Conservation (phyloP, 2,329 filamentous ascomycete genomes). For the Colletotrichum australisinense region DNA sequence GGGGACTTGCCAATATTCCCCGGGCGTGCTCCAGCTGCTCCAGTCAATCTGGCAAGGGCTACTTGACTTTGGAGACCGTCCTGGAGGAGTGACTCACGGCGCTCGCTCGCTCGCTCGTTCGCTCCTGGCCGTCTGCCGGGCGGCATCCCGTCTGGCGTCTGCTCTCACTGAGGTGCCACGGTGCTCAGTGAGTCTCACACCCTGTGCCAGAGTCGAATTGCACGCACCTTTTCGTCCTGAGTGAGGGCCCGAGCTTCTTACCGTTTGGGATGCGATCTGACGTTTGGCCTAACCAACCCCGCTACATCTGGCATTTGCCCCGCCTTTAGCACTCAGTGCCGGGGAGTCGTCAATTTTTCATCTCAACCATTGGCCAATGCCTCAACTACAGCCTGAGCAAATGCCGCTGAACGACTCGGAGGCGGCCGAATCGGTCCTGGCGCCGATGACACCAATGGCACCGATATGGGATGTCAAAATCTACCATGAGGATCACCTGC, state of each 20-base stretch:
- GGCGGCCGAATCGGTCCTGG: not conserved
- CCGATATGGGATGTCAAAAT: constrained; percentile 7
- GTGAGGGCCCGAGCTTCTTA: constrained; percentile 27
- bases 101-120: constrained; percentile 1
- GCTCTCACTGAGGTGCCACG: too few relatives aligned
- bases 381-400: constrained; percentile 15
- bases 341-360: constrained; percentile 10
- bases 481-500: constrained; percentile 28
- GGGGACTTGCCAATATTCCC: not conserved
- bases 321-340: constrained; percentile 10
- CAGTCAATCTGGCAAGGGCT: not conserved
- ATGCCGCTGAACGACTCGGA: constrained; percentile 23
- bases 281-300: constrained; percentile 21
- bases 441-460: constrained; percentile 27
- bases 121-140: not conserved
- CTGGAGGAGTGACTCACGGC: not conserved
- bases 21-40: not conserved
- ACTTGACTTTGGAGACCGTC: not conserved
- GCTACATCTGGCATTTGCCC: constrained; percentile 30
- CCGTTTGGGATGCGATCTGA: constrained; percentile 30
- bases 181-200: too few relatives aligned
- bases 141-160: too few relatives aligned
- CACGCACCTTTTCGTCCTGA: constrained; percentile 14
- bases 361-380: constrained; percentile 28
- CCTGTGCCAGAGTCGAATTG: constrained; percentile 8